These are phyloP conservation scores for Alopecurus myosuroides DNA, from an alignment of 176 grass and related monocot species.

Conservation along the genomic window DNA sequence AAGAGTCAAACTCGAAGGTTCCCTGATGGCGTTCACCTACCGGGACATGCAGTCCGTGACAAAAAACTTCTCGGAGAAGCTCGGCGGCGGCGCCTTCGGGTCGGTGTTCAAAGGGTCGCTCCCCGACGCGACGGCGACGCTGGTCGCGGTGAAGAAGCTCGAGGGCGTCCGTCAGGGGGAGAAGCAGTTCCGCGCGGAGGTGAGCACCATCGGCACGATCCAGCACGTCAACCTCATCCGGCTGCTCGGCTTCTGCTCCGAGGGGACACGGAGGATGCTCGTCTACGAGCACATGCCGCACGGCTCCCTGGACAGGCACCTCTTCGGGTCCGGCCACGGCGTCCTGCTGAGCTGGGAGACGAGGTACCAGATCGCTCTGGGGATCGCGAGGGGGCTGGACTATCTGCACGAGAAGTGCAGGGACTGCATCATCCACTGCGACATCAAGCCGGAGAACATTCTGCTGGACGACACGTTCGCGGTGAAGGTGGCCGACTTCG, in stretches of 20 bases:
- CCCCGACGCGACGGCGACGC: not conserved
- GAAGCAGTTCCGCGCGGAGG: conserved; percentile 71
- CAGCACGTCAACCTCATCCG: conserved; percentile 65
- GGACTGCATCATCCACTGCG: conserved; percentile 70
- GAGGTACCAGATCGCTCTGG: conserved; percentile 49
- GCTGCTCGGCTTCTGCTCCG: conserved; percentile 55
- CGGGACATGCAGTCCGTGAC: conserved; percentile 44
- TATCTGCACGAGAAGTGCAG: conserved; percentile 63
- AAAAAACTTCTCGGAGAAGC: conserved; percentile 60
- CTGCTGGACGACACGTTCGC: conserved; percentile 36
- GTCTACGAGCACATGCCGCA: conserved; percentile 63
- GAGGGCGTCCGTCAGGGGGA: conserved; percentile 60
- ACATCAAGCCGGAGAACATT: conserved; percentile 75
- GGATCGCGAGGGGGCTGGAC: conserved; percentile 39
- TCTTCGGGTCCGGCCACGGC: conserved; percentile 11
- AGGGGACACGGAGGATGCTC: conserved; percentile 32
- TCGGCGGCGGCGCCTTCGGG: conserved; percentile 60
- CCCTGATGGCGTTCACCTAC: conserved; percentile 40
- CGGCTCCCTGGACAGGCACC: conserved; percentile 34
- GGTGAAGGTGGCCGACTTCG: conserved; percentile 42
- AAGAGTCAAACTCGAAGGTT: conserved; percentile 17
- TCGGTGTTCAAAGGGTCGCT: conserved; percentile 49
- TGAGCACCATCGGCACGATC: conserved; percentile 58
- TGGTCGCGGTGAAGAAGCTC: conserved; percentile 58
- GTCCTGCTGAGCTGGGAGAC: conserved; percentile 41